These are phyloP conservation scores for Amoebophrya sp. DNA, from an alignment of 169 alveolate genomes.

Conservation along the genomic window DNA sequence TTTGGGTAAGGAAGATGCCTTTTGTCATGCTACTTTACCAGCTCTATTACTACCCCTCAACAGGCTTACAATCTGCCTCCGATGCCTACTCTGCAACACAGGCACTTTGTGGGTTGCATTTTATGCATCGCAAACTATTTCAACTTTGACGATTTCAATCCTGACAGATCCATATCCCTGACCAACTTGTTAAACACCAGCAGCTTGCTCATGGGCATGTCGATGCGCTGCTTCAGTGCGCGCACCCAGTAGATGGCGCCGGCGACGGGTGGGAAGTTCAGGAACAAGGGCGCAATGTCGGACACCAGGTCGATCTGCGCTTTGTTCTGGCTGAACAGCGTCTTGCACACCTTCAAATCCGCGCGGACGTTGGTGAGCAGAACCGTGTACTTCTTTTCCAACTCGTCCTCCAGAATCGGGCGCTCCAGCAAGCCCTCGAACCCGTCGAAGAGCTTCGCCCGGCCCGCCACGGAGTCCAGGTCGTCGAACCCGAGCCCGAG, in stretches of 20 bases:
- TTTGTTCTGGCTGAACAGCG: conserved; percentile 68
- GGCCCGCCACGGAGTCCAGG: conserved; percentile 74
- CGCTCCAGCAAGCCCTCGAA: conserved; percentile 72
- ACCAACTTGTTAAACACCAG: conserved; percentile 64
- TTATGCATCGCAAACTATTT: too few relatives aligned
- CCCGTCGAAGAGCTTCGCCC: conserved; percentile 64
- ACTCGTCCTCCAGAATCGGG: conserved; percentile 82
- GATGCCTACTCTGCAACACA: too few relatives aligned
- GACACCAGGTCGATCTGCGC: conserved; percentile 64
- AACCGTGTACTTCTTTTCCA: conserved; percentile 77
- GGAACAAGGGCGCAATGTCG: conserved; percentile 72
- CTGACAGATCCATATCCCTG: too few relatives aligned
- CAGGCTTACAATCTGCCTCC: too few relatives aligned
- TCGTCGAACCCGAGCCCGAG: conserved; percentile 80
- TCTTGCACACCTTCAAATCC: conserved; percentile 71
- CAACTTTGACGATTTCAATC: too few relatives aligned
- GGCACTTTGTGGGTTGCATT: too few relatives aligned
- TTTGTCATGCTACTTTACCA: too few relatives aligned
- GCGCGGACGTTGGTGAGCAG: too few relatives aligned
- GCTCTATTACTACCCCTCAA: too few relatives aligned
- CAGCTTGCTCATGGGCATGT: conserved; percentile 80
- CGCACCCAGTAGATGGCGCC: conserved; percentile 88
- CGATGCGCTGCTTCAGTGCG: conserved; percentile 72
- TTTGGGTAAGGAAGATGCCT: too few relatives aligned
- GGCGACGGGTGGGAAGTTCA: conserved; percentile 89